Base-by-base conservation (phyloP, 495 filamentous ascomycete species). In the Xylaria cubensis region DNA sequence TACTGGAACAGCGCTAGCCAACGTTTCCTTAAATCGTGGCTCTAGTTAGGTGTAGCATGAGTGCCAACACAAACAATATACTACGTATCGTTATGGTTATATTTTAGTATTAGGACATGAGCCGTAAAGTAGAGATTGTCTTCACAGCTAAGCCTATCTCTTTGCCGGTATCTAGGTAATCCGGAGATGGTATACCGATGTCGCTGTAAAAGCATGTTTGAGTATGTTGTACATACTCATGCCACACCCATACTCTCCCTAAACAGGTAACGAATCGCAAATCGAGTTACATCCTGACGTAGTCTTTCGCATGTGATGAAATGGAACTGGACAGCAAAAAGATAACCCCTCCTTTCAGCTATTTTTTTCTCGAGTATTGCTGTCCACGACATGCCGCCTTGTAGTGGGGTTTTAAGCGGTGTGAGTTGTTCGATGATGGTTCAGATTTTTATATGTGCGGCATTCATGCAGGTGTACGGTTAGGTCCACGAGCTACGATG, bases 391-490 rank as follows among this genome's bases (percentile, higher is more conserved):
- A 36, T 44, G 29, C n/a, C 36, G 15, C 26, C 36, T 42, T 29
- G 1, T 39, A 4, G 61, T 19, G 61, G 61, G 39, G 39, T 64
- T n/a, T 19, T 1, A 64, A 64, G 61, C 61, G 61, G 61, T 64
- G 61, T 64, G 61, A 24, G 39, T 64, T 41, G 61, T 24, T 24
- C 61, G 32, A 39, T 13, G 58, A 39, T 39, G 34, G n/a, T 21
- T 7, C 2, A 39, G n/a, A 34, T 41, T 39, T 61, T 39, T 29
- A 61, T 8, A 39, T 61, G 58, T 61, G 58, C 9, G 17, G 39
- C 61, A 64, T 64, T 6, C 61, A 64, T 64, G 58, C 61, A 44
- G 53, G n/a, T 39, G 58, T 42, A 19, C 59, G 6, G 3, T 24
- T 21, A 17, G 19, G n/a, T 17, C 26, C 39, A 66, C 17, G 26